phyloP scores from a whole-genome alignment of 2,329 filamentous ascomycete species.

The Zopfia rhizophila region DNA sequence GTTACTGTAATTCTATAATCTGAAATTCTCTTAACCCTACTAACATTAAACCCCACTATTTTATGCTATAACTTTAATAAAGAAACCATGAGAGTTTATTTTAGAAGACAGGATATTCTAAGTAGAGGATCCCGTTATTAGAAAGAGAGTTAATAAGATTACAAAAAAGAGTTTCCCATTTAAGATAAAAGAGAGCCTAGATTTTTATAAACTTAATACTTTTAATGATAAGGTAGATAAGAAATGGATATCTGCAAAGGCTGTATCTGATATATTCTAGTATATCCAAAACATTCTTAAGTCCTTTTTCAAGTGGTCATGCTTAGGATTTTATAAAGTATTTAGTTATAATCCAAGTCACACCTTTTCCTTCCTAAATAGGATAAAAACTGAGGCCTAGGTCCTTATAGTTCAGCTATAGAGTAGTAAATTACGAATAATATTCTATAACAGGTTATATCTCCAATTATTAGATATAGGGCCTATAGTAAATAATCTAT shows the following conservation, averaged over 20 bases:
- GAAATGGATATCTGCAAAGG: not conserved
- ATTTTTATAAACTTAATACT: not conserved
- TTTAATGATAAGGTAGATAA: slow-evolving; percentile 5
- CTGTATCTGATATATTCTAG: slow-evolving; percentile 4
- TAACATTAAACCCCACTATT: no score
- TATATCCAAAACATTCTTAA: slow-evolving; percentile 1
- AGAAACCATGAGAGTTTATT: no score
- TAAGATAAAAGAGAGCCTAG: slow-evolving; percentile 1
- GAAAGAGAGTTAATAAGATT: slow-evolving; percentile 1
- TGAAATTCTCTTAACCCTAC: no score
- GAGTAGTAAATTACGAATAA: not conserved
- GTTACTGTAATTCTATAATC: no score
- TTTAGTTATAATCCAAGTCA: not conserved
- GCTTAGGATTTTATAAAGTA: slow-evolving; percentile 1
- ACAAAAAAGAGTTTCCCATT: slow-evolving; percentile 1
- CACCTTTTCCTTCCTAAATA: slow-evolving; percentile 3
- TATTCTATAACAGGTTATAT: slow-evolving; percentile 5
- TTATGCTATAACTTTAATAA: no score
- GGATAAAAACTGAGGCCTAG: slow-evolving; percentile 3
- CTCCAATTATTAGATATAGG: not conserved
- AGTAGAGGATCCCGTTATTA: not conserved
- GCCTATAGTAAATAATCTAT: not conserved
- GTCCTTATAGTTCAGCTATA: slow-evolving; percentile 1
- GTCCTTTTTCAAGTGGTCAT: not conserved
- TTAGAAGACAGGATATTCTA: no score